Percentiles rank a stretch among this genome's conserved stretches.
Conservation (phyloP, 805 yeast genomes). For the Candida nemodendra region DNA sequence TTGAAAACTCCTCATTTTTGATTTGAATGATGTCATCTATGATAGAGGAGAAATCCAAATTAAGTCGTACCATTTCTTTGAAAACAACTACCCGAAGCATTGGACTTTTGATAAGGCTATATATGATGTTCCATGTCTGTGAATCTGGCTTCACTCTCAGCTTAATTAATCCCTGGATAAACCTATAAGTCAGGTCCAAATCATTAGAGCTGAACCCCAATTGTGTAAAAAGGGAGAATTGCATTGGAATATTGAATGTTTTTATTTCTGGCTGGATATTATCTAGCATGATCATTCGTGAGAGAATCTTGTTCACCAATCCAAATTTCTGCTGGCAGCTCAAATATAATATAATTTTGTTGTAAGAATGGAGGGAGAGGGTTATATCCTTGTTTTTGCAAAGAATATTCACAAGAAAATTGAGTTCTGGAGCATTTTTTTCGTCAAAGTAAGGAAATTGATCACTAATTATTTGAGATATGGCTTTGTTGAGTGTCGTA, state of each 20-base stretch:
- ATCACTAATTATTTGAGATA: too few species aligned
- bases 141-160: slow-evolving; percentile 4
- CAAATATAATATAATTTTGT: slow-evolving; percentile 2
- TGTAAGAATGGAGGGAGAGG: slow-evolving; percentile 1
- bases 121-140: slow-evolving; percentile 6
- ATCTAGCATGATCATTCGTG: slow-evolving; percentile 4
- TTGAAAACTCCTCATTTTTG: neutral
- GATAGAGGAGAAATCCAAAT: neutral
- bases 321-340: neutral
- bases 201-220: neutral
- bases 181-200: neutral
- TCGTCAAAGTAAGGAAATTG: too few species aligned
- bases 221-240: neutral
- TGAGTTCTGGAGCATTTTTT: too few species aligned
- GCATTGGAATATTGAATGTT: slow-evolving; percentile 3
- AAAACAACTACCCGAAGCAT: slow-evolving; percentile 1
- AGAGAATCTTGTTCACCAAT: slow-evolving; percentile 5
- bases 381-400: neutral
- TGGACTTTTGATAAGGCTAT: slow-evolving; percentile 2
- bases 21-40: neutral
- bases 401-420: slow-evolving; percentile 1
- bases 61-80: slow-evolving; percentile 2
- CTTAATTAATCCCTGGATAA: slow-evolving; percentile 5
- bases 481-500: too few species aligned
- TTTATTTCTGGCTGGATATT: slow-evolving; percentile 3